Evolutionary conservation across 2,329 filamentous ascomycete genomes (phyloP).

Genomic region (Exophiala sp.): DNA sequence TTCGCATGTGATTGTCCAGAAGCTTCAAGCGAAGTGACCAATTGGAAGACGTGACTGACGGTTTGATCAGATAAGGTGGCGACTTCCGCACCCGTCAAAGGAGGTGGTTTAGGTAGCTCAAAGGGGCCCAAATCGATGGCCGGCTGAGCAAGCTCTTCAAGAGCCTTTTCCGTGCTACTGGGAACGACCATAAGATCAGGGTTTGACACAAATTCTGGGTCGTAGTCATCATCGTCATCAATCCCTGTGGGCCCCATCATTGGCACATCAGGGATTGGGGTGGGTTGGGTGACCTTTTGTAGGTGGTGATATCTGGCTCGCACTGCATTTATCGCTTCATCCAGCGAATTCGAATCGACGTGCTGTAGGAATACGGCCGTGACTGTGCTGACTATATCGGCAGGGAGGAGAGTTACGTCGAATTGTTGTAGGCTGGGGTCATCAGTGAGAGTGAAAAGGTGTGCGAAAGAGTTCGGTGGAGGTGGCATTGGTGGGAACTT

Average conservation of each 20-base stretch:
- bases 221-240: slow-evolving; percentile 87
- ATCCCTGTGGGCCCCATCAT: slow-evolving; percentile 55
- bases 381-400: slow-evolving; percentile 73
- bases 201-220: slow-evolving; percentile 75
- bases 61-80: slow-evolving; percentile 71
- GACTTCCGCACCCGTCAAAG: slow-evolving; percentile 67
- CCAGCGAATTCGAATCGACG: slow-evolving; percentile 65
- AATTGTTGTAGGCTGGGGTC: slow-evolving; percentile 73
- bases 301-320: slow-evolving; percentile 30
- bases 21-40: slow-evolving; percentile 71
- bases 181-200: slow-evolving; percentile 74
- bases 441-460: slow-evolving; percentile 80
- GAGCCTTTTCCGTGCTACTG: slow-evolving; percentile 47
- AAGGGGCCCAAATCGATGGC: slow-evolving; percentile 68
- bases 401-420: slow-evolving; percentile 75
- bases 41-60: slow-evolving; percentile 71
- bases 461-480: slow-evolving; percentile 73
- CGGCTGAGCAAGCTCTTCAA: slow-evolving; percentile 48
- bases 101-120: slow-evolving; percentile 71
- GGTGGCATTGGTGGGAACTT: slow-evolving; percentile 68
- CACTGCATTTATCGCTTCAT: slow-evolving; percentile 66
- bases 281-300: slow-evolving; percentile 31
- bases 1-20: slow-evolving; percentile 39
- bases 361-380: slow-evolving; percentile 73
- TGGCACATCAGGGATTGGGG: slow-evolving; percentile 30